Evolutionary conservation across 768 basidiomycete genomes (phyloP).

Genomic region (Porphyrellus cyaneotinctus): DNA sequence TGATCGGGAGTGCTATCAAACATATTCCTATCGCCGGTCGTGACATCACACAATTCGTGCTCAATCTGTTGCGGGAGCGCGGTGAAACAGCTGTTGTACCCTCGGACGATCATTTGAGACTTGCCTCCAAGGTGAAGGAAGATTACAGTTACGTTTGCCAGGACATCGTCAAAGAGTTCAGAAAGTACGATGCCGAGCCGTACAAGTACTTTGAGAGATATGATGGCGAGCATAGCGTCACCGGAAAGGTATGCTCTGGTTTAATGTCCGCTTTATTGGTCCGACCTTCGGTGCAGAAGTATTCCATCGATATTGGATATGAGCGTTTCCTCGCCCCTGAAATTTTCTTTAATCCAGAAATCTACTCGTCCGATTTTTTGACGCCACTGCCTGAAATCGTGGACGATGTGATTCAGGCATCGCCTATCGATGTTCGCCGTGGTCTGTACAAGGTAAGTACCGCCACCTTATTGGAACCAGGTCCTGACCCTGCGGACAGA

Average conservation of each 20-base stretch:
- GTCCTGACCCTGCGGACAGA: conserved; percentile 42
- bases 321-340: conserved; percentile 99
- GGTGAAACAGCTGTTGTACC: conserved; percentile 87
- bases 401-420: neutral
- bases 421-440: conserved; percentile 33
- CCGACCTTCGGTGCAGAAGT: conserved; percentile 65
- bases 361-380: conserved; percentile 95
- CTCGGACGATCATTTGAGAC: conserved; percentile 88
- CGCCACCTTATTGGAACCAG: neutral
- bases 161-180: conserved; percentile 97
- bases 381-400: conserved; percentile 96
- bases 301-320: conserved; percentile 91
- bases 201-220: conserved; percentile 90
- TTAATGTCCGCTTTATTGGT: conserved; percentile 5
- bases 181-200: conserved; percentile 96
- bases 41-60: conserved; percentile 94
- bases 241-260: conserved; percentile 64
- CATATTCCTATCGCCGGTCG: conserved; percentile 98
- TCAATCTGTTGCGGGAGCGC: conserved; percentile 91
- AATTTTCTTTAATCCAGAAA: conserved; percentile 99
- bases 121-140: conserved; percentile 90
- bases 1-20: conserved; percentile 98
- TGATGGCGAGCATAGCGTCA: too few species aligned
- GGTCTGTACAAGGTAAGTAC: conserved; percentile 84
- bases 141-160: conserved; percentile 96